Conservation (phyloP, 192 early-diverging fungal genomes). For the Coemansia aciculifera region DNA sequence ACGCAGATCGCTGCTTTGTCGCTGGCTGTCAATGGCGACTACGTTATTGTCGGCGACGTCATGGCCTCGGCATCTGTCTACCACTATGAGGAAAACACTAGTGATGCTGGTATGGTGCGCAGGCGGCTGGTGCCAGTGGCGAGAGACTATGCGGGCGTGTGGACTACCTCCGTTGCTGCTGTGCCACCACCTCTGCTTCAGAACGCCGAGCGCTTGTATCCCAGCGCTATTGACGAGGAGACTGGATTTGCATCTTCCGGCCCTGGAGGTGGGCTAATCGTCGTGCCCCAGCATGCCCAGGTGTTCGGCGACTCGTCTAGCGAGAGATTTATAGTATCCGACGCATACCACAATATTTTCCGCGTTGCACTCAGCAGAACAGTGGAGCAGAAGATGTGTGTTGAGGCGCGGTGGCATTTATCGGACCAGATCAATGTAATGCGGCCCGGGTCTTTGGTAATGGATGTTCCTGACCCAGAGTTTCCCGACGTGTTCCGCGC, state of each 20-base stretch:
- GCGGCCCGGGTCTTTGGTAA: conserved; percentile 75
- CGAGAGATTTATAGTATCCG: conserved; percentile 34
- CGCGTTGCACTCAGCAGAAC: conserved; percentile 3
- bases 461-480: conserved; percentile 65
- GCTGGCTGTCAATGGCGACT: conserved; percentile 64
- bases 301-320: conserved; percentile 12
- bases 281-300: neutral
- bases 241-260: neutral
- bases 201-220: conserved; percentile 10
- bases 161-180: conserved; percentile 38
- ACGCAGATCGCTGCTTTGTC: conserved; percentile 62
- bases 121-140: conserved; percentile 34
- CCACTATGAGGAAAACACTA: conserved; percentile 15
- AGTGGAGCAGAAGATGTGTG: conserved; percentile 47
- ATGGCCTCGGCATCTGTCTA: conserved; percentile 75
- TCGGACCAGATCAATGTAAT: conserved; percentile 83
- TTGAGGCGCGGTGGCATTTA: conserved; percentile 71
- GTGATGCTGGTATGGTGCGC: neutral
- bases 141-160: conserved; percentile 31
- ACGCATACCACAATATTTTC: conserved; percentile 32
- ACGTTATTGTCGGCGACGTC: conserved; percentile 79
- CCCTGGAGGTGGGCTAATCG: neutral
- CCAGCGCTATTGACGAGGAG: conserved; percentile 14
- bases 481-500: conserved; percentile 53
- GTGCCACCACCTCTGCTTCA: conserved; percentile 26